Base-by-base conservation (phyloP, 2,329 filamentous ascomycete species). In the Tolypocladium ovalisporum region DNA sequence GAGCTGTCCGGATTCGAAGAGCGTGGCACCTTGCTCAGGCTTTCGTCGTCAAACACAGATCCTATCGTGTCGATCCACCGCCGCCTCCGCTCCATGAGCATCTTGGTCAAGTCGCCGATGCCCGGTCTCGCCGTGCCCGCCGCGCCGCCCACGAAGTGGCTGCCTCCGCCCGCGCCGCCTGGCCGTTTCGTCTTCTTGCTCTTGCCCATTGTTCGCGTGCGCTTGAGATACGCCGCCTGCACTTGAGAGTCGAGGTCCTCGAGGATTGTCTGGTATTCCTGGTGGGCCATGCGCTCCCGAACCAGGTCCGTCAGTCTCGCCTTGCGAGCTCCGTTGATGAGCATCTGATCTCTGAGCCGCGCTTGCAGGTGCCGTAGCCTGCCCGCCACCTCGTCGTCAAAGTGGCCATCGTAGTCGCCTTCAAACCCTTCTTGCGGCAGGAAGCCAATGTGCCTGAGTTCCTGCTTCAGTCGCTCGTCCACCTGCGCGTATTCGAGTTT, bases 171-270 rank as follows among this genome's bases (percentile, higher is more conserved):
- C 2, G 87, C 86, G 56, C 88, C 89, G 51, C 89, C 88, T 2
- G 85, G 86, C 5, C 87, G 78, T 69, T 95, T 93, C 58, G 91
- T 87, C 75, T 96, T 96, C 72, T 95, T 95, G 71, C 85, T 90
- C 76, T 97, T 95, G 70, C 92, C 90, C 74, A 97, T 87, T 0
- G 90, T 96, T 52, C 94, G 86, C 34, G 93, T 97, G 29, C 94
- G 88, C 76, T 99, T 99, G 51, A 96, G 85, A 68, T 97, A 99
- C 4, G 94, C 93, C 55, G 90, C 87, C 68, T 97, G 92, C 47
- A 97, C 91, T 70, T 97, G 94, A 47, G 86, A 85, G 76, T 99
- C 94, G 27, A 99, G 85, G 70, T 99, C 94, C 69, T 99, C 94
- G 54, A 95, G 87, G 65, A 99, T 99, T 57, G 91, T 97, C 70